A percentile compares a stretch with the other conserved stretches of the same genome.
These are phyloP conservation scores for Ambrosia hybrid DNA, from an alignment of 140 eudicot species.

Conservation along the genomic window DNA sequence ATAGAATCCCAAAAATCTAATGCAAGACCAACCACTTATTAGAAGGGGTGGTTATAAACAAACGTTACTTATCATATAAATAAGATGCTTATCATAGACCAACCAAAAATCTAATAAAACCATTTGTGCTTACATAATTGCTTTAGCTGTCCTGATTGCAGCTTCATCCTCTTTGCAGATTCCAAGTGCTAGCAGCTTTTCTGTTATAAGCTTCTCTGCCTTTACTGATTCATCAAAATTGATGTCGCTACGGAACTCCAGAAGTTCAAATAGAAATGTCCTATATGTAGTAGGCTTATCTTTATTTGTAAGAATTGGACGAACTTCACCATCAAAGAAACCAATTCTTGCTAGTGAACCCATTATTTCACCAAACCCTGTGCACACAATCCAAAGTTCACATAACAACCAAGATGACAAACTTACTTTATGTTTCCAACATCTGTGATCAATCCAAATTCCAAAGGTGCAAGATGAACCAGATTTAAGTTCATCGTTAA, in stretches of 20 bases:
- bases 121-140: slow-evolving; percentile 61
- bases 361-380: slow-evolving; percentile 97
- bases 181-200: slow-evolving; percentile 55
- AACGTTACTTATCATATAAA: no score
- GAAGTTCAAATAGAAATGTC: slow-evolving; percentile 53
- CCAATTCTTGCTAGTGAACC: slow-evolving; percentile 79
- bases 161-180: slow-evolving; percentile 57
- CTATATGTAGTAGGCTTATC: slow-evolving; percentile 46
- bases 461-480: not conserved
- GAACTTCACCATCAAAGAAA: slow-evolving; percentile 55
- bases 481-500: not conserved
- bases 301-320: slow-evolving; percentile 40
- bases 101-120: no score
- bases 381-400: slow-evolving; percentile 11
- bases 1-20: slow-evolving; percentile 80
- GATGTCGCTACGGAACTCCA: slow-evolving; percentile 21
- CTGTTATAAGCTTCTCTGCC: slow-evolving; percentile 62
- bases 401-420: not conserved
- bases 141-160: slow-evolving; percentile 75
- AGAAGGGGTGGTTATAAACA: not conserved
- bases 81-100: no score
- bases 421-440: no score
- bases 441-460: not conserved
- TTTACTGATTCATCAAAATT: slow-evolving; percentile 32
- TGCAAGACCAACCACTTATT: slow-evolving; percentile 1